Evolutionary conservation across 1,284 basidiomycete species (phyloP).

Genomic region (Chiua sp.): DNA sequence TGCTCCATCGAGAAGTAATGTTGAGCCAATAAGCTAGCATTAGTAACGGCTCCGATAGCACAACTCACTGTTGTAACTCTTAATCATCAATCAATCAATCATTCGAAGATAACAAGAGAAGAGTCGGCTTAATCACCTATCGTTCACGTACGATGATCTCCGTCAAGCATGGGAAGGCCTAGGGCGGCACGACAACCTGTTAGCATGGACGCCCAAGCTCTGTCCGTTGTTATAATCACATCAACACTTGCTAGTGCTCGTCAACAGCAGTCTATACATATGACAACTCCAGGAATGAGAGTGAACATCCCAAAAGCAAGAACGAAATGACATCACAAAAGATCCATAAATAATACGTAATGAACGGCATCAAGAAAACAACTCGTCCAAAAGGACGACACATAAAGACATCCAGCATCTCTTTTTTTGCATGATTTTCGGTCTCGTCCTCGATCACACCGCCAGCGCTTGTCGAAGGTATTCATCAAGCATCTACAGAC

Average conservation of each 20-base stretch:
- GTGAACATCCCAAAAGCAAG: constrained; percentile 3
- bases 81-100: too few species aligned
- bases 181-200: too few species aligned
- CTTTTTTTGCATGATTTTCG: not conserved
- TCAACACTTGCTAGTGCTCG: not conserved
- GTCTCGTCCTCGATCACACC: constrained; percentile 14
- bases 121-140: too few species aligned
- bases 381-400: not conserved
- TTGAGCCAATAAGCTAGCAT: too few species aligned
- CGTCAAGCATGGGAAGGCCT: too few species aligned
- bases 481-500: constrained; percentile 40
- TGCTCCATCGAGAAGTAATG: too few species aligned
- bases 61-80: too few species aligned
- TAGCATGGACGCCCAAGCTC: too few species aligned
- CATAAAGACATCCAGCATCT: not conserved
- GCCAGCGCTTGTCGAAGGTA: constrained; percentile 35
- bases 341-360: constrained; percentile 26
- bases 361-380: constrained; percentile 3
- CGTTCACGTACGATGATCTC: too few species aligned
- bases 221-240: too few species aligned
- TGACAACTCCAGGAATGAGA: not conserved
- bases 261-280: not conserved
- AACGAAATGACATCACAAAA: constrained; percentile 5
- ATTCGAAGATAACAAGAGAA: too few species aligned
- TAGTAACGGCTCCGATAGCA: too few species aligned